phyloP scores from a whole-genome alignment of 2,329 filamentous ascomycete species.

The Nothopassalora personata region DNA sequence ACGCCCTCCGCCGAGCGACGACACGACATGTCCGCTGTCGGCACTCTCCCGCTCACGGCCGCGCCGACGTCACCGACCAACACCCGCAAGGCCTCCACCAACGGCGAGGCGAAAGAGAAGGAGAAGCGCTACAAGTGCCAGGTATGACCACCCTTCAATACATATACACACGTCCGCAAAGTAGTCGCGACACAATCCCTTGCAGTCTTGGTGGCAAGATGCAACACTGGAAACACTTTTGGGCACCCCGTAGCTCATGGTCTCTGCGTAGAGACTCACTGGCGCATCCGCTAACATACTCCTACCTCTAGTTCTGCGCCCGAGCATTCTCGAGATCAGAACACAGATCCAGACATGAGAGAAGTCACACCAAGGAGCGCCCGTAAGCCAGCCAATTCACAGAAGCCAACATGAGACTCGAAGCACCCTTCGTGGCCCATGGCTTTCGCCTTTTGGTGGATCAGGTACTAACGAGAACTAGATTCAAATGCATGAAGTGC shows the following conservation, averaged over 20 bases:
- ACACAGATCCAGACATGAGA: slow-evolving; percentile 92
- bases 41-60: slow-evolving; percentile 42
- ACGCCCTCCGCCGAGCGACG: slow-evolving; percentile 6
- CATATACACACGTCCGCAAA: slow-evolving; percentile 57
- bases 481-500: slow-evolving; percentile 98
- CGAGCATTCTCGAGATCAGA: slow-evolving; percentile 96
- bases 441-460: slow-evolving; percentile 17
- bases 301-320: slow-evolving; percentile 12
- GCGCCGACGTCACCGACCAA: slow-evolving; percentile 60
- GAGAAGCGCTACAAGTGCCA: slow-evolving; percentile 99
- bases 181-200: background rate
- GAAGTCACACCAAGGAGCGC: slow-evolving; percentile 35
- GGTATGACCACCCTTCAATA: background rate
- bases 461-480: slow-evolving; percentile 87
- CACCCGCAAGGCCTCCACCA: slow-evolving; percentile 24
- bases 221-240: background rate
- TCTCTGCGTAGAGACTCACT: background rate
- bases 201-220: background rate
- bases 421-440: background rate
- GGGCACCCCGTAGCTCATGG: background rate
- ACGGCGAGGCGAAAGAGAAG: slow-evolving; percentile 25
- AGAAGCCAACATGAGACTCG: background rate
- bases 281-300: background rate
- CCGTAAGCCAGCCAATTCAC: background rate
- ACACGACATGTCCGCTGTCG: slow-evolving; percentile 61